Percentiles rank a stretch among this genome's conserved stretches.
phyloP scores from a whole-genome alignment of 257 asterid genomes.

The Nicotiana benthamiana region DNA sequence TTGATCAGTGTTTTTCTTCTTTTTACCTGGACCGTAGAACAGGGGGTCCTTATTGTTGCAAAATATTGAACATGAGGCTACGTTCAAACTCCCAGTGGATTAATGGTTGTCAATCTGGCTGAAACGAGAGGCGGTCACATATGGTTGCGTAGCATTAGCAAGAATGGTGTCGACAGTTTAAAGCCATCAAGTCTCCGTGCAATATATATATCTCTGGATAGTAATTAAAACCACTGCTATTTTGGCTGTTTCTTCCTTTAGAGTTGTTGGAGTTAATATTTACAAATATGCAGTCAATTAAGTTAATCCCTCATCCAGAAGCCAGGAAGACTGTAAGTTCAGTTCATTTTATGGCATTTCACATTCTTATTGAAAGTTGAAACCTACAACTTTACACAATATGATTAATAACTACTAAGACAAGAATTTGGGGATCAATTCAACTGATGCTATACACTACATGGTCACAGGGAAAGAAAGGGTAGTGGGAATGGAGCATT shows the following conservation, averaged over 20 bases:
- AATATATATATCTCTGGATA: background rate
- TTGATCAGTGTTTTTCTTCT: background rate
- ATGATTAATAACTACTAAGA: background rate
- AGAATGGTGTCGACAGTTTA: background rate
- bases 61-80: background rate
- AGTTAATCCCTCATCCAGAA: too few species aligned
- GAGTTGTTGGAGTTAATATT: too few species aligned
- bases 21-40: background rate
- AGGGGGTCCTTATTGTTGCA: background rate
- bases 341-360: background rate
- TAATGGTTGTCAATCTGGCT: too few species aligned
- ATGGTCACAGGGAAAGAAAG: background rate
- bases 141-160: background rate
- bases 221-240: background rate
- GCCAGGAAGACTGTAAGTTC: too few species aligned
- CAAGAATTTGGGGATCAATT: background rate
- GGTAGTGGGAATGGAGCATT: background rate
- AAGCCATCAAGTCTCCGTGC: background rate
- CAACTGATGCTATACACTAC: background rate
- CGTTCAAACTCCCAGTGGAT: background rate
- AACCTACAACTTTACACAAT: background rate
- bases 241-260: too few species aligned
- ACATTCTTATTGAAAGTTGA: conserved; percentile 6
- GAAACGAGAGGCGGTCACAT: background rate
- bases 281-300: too few species aligned